phyloP scores from a whole-genome alignment of 2,329 filamentous ascomycete species.

The Pezicula neosporulosa region DNA sequence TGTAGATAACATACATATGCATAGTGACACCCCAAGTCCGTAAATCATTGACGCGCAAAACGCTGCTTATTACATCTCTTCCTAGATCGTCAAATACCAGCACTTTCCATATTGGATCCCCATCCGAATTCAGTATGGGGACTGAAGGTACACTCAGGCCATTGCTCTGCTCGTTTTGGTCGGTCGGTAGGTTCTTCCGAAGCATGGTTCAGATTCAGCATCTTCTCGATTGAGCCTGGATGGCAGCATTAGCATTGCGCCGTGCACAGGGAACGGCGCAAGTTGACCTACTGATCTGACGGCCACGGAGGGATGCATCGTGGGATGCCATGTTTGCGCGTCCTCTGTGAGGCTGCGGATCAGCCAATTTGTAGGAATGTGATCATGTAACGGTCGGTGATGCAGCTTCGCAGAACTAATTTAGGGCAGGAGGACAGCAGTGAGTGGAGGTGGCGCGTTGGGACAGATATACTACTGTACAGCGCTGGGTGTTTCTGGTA shows the following conservation, averaged over 20 bases:
- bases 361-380: conserved; percentile 22
- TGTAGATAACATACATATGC: conserved; percentile 69
- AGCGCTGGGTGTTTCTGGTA: no score
- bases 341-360: conserved; percentile 21
- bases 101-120: conserved; percentile 96
- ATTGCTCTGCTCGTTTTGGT: conserved; percentile 51
- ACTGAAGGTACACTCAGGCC: conserved; percentile 65
- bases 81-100: conserved; percentile 91
- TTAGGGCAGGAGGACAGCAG: conserved; percentile 3
- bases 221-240: conserved; percentile 85
- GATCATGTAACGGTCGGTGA: conserved; percentile 21
- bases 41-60: conserved; percentile 89
- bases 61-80: conserved; percentile 94
- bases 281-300: conserved; percentile 61
- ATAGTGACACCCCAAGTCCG: conserved; percentile 93
- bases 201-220: conserved; percentile 87
- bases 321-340: conserved; percentile 46
- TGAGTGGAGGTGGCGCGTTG: not conserved
- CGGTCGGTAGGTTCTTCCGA: conserved; percentile 48
- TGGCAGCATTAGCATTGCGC: conserved; percentile 8
- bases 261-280: conserved; percentile 16
- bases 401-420: conserved; percentile 3
- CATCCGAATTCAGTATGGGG: conserved; percentile 81
- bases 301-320: conserved; percentile 61
- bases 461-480: conserved; percentile 9